Conservation (phyloP, 805 yeast genomes). For the Schwanniomyces pseudopolymorphus region DNA sequence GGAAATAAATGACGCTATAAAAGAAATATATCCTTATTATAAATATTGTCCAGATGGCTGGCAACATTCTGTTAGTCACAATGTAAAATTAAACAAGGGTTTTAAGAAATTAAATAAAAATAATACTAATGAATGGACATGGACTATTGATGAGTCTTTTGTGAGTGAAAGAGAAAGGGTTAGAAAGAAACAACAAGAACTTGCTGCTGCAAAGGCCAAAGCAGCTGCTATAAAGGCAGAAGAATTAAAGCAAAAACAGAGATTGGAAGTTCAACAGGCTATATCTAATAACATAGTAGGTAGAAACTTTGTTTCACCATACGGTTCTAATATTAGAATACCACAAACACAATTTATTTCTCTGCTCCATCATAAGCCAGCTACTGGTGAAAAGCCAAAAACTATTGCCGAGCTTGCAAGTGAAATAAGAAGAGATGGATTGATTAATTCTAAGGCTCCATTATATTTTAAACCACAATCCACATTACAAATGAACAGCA, state of each 20-base stretch:
- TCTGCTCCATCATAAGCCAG: slow-evolving; percentile 18
- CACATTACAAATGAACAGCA: slow-evolving; percentile 8
- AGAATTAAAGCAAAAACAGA: slow-evolving; percentile 48
- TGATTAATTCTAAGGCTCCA: slow-evolving; percentile 27
- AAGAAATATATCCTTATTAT: slow-evolving; percentile 87
- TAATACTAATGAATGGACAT: slow-evolving; percentile 70
- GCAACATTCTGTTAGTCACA: slow-evolving; percentile 94
- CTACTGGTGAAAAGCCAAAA: slow-evolving; percentile 28
- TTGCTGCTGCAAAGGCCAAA: slow-evolving; percentile 58
- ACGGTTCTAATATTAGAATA: slow-evolving; percentile 21
- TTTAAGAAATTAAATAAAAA: slow-evolving; percentile 65
- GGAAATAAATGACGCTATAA: slow-evolving; percentile 84
- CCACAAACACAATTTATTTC: slow-evolving; percentile 21
- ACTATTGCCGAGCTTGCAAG: slow-evolving; percentile 45
- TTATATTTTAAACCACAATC: slow-evolving; percentile 31
- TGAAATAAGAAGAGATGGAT: slow-evolving; percentile 36
- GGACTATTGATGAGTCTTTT: slow-evolving; percentile 88
- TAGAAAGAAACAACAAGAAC: slow-evolving; percentile 61
- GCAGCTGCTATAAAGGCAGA: slow-evolving; percentile 54
- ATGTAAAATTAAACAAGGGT: slow-evolving; percentile 79
- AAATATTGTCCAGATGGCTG: slow-evolving; percentile 95
- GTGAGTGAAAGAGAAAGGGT: slow-evolving; percentile 78
- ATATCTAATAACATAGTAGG: slow-evolving; percentile 23
- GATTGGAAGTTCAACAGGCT: slow-evolving; percentile 30
- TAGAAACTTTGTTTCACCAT: slow-evolving; percentile 23